Evolutionary conservation across 2,329 filamentous ascomycete genomes (phyloP).

Genomic region (Pseudogymnoascus sp.): DNA sequence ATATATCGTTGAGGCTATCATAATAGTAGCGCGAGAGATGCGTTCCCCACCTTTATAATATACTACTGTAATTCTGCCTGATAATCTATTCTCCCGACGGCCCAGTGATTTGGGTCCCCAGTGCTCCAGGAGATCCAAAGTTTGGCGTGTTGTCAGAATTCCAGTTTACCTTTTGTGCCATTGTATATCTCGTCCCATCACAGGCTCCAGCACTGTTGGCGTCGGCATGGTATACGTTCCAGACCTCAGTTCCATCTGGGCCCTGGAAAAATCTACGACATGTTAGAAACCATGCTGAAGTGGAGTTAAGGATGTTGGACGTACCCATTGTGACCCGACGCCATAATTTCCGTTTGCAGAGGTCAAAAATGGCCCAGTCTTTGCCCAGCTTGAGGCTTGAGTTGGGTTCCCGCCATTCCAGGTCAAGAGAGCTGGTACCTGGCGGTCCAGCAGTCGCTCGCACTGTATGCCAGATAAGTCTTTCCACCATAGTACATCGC

Average conservation of each 20-base stretch:
- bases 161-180: slow-evolving; percentile 41
- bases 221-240: slow-evolving; percentile 49
- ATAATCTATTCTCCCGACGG: slow-evolving; percentile 28
- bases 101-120: slow-evolving; percentile 27
- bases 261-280: slow-evolving; percentile 43
- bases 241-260: slow-evolving; percentile 44
- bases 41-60: neutral
- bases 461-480: slow-evolving; percentile 45
- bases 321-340: slow-evolving; percentile 34
- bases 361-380: slow-evolving; percentile 42
- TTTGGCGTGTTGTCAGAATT: slow-evolving; percentile 43
- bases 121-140: slow-evolving; percentile 34
- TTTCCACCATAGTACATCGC: slow-evolving; percentile 44
- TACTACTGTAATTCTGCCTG: neutral
- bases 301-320: neutral
- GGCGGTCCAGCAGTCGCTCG: slow-evolving; percentile 47
- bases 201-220: slow-evolving; percentile 40
- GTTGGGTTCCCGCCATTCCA: slow-evolving; percentile 44
- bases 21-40: neutral
- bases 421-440: slow-evolving; percentile 45
- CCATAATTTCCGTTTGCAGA: slow-evolving; percentile 48
- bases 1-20: slow-evolving; percentile 3
- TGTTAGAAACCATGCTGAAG: neutral
- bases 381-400: slow-evolving; percentile 38
- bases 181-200: slow-evolving; percentile 44